Conservation (phyloP, 106 monocot species). For the Dendrobium officinale region DNA sequence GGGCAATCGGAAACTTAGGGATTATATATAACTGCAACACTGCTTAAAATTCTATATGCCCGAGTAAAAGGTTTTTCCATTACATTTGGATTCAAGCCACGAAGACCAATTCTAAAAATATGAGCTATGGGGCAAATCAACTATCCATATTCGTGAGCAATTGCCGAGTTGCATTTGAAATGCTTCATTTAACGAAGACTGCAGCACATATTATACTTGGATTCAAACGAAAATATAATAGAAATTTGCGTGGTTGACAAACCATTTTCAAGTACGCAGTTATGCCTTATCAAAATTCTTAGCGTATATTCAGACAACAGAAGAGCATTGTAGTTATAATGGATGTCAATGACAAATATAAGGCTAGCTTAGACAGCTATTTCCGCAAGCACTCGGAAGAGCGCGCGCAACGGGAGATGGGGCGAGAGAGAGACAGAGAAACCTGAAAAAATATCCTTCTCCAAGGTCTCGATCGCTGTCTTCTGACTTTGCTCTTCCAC, state of each 20-base stretch:
- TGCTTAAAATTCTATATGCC: not conserved
- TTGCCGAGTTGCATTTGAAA: not conserved
- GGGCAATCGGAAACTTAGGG: not conserved
- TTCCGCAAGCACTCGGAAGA: not conserved
- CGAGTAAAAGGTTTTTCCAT: not conserved
- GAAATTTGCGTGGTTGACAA: not conserved
- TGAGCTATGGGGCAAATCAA: not conserved
- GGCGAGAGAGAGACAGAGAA: not conserved
- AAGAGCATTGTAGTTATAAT: not conserved
- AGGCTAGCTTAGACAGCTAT: not conserved
- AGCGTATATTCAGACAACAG: not conserved
- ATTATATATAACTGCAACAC: not conserved
- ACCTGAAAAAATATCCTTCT: slow-evolving; percentile 59
- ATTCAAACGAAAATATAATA: not conserved
- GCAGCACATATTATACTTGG: not conserved
- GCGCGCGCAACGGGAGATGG: not conserved
- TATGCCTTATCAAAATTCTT: not conserved
- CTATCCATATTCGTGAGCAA: not conserved
- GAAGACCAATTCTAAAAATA: not conserved
- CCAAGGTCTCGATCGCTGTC: slow-evolving; percentile 39
- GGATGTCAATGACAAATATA: not conserved
- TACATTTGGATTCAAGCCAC: not conserved
- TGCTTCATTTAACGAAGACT: not conserved
- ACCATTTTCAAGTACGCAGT: not conserved
- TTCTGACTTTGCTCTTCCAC: slow-evolving; percentile 71